These are phyloP conservation scores for Dioscorea dumetorum DNA, from an alignment of 106 monocot species.

Conservation along the genomic window DNA sequence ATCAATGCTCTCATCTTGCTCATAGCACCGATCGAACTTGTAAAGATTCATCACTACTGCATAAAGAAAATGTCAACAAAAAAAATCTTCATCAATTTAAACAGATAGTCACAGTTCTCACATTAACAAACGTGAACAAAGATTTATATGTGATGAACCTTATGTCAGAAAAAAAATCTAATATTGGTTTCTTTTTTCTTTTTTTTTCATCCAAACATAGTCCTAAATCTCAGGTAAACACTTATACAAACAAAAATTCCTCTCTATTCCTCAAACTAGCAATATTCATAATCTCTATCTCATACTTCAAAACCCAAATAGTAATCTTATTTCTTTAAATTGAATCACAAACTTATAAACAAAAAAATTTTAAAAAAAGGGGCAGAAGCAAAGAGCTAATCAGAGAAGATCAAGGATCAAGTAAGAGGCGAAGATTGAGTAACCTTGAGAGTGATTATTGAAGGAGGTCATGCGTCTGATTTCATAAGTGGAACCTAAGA, in stretches of 20 bases:
- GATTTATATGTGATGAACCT: background rate
- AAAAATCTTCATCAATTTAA: background rate
- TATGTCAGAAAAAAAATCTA: background rate
- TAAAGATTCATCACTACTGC: slow-evolving; percentile 20
- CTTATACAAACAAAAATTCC: background rate
- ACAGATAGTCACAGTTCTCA: background rate
- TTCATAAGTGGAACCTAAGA: background rate
- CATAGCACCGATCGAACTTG: slow-evolving; percentile 61
- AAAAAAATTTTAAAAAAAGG: background rate
- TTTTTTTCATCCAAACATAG: background rate
- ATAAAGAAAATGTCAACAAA: background rate
- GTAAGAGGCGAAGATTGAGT: too few relatives aligned
- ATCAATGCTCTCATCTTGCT: slow-evolving; percentile 21
- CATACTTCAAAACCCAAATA: background rate
- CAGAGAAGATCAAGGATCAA: background rate
- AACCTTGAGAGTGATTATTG: background rate
- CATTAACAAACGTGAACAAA: background rate
- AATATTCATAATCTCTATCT: too few relatives aligned
- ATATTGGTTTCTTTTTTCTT: too few relatives aligned
- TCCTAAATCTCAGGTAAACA: background rate
- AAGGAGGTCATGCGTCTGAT: slow-evolving; percentile 2
- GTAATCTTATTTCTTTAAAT: background rate
- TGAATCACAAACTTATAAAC: background rate
- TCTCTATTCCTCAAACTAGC: background rate
- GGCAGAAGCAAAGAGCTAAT: background rate